phyloP scores from a whole-genome alignment of 164 flowering plant species.

The Chimonanthus salicifolius region DNA sequence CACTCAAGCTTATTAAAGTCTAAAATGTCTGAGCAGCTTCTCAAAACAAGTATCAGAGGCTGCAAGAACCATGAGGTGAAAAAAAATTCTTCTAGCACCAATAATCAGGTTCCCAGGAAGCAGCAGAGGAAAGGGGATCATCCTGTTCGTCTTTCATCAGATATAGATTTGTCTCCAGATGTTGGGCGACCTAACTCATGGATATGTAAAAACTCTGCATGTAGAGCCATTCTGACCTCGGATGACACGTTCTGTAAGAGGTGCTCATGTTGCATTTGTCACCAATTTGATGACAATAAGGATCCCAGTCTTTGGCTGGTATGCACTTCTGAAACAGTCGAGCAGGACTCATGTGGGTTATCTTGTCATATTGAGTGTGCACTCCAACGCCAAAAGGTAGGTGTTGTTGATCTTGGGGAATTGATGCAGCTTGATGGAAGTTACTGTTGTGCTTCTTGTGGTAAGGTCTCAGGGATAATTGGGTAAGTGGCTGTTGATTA shows the following conservation, averaged over 20 bases:
- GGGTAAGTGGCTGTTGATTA: constrained; percentile 38
- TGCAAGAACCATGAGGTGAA: constrained; percentile 54
- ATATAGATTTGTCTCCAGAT: constrained; percentile 43
- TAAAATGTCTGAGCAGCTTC: constrained; percentile 43
- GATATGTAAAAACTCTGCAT: constrained; percentile 94
- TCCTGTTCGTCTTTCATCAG: constrained; percentile 45
- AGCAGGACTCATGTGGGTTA: constrained; percentile 71
- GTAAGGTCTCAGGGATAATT: constrained; percentile 89
- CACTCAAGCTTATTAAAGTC: constrained; percentile 34
- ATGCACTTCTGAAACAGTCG: constrained; percentile 64
- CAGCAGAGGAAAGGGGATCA: constrained; percentile 72
- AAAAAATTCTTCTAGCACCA: constrained; percentile 38
- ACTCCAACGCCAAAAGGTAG: constrained; percentile 69
- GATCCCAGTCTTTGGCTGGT: constrained; percentile 99
- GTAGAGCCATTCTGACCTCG: constrained; percentile 67
- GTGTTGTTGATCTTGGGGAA: constrained; percentile 88
- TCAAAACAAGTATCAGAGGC: constrained; percentile 40
- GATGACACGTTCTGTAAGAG: constrained; percentile 93
- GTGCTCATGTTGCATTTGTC: constrained; percentile 99
- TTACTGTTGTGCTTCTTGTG: constrained; percentile 96
- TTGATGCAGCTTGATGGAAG: constrained; percentile 96
- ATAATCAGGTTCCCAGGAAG: constrained; percentile 41
- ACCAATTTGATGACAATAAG: constrained; percentile 92
- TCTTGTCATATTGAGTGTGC: constrained; percentile 99
- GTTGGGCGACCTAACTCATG: constrained; percentile 45